These are phyloP conservation scores for Fusarium sarcochroum DNA, from an alignment of 2,329 filamentous ascomycete species.

Conservation along the genomic window DNA sequence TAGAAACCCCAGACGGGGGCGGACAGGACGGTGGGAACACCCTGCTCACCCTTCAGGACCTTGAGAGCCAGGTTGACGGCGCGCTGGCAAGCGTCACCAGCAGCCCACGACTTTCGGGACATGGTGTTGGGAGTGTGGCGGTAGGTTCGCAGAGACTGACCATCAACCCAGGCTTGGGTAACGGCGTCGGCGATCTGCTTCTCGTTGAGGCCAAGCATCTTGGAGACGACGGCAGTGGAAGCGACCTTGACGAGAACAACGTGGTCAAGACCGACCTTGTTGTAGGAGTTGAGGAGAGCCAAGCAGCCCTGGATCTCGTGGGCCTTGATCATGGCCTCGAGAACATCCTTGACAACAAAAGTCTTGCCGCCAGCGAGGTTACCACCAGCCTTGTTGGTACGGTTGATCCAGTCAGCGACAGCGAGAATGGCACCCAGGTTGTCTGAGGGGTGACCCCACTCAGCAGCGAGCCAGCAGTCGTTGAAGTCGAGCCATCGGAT, in stretches of 20 bases:
- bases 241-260: conserved; percentile 98
- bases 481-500: conserved; percentile 99
- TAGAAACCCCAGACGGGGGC: conserved; percentile 98
- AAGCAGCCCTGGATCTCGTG: conserved; percentile 99
- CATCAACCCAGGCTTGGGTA: conserved; percentile 97
- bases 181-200: conserved; percentile 95
- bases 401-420: conserved; percentile 96
- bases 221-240: conserved; percentile 91
- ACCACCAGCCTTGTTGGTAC: conserved; percentile 81
- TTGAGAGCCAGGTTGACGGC: conserved; percentile 93
- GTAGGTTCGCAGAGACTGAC: conserved; percentile 96
- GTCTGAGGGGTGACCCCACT: conserved; percentile 99
- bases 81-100: conserved; percentile 96
- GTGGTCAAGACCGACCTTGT: conserved; percentile 98
- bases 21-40: conserved; percentile 91
- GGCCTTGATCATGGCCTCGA: conserved; percentile 99
- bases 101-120: conserved; percentile 99
- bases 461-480: conserved; percentile 98
- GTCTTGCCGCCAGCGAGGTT: conserved; percentile 91
- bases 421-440: conserved; percentile 97
- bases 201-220: conserved; percentile 92
- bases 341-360: conserved; percentile 88
- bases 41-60: conserved; percentile 91
- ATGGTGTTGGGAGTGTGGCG: conserved; percentile 98
- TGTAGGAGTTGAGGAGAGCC: conserved; percentile 97